phyloP scores from a whole-genome alignment of 352 stramenopile species.

The Globisporangium cystogenes region DNA sequence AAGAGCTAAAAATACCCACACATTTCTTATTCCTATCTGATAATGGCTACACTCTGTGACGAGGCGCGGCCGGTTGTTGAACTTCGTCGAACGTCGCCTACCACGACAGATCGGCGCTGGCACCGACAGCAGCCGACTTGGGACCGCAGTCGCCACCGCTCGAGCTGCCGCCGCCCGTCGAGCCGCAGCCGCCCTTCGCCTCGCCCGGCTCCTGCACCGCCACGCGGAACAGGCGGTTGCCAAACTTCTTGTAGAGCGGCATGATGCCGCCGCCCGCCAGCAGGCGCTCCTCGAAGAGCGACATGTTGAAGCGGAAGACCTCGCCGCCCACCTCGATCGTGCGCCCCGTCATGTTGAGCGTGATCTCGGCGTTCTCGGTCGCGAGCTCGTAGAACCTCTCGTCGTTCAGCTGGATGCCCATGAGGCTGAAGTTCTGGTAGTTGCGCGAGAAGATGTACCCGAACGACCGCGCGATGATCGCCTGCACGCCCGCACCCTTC shows the following conservation, averaged over 20 bases:
- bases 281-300: conserved; percentile 86
- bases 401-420: conserved; percentile 77
- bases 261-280: conserved; percentile 80
- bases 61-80: no score
- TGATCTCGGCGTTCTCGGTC: conserved; percentile 69
- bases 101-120: conserved; percentile 13
- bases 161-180: conserved; percentile 36
- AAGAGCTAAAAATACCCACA: not conserved
- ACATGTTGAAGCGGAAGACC: conserved; percentile 73
- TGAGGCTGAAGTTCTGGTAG: conserved; percentile 83
- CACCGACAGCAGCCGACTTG: not conserved
- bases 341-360: conserved; percentile 62
- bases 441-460: conserved; percentile 87
- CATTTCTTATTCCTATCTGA: not conserved
- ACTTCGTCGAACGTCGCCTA: conserved; percentile 9
- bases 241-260: conserved; percentile 84
- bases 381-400: conserved; percentile 81
- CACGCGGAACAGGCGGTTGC: conserved; percentile 81
- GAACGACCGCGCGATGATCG: conserved; percentile 80
- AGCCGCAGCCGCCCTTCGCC: not conserved
- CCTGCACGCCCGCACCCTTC: conserved; percentile 75
- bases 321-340: conserved; percentile 74
- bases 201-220: conserved; percentile 28
- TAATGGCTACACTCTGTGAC: not conserved
- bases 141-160: conserved; percentile 12